phyloP scores from a whole-genome alignment of 2,329 filamentous ascomycete genomes.

The Kalaharituber pfeilii region DNA sequence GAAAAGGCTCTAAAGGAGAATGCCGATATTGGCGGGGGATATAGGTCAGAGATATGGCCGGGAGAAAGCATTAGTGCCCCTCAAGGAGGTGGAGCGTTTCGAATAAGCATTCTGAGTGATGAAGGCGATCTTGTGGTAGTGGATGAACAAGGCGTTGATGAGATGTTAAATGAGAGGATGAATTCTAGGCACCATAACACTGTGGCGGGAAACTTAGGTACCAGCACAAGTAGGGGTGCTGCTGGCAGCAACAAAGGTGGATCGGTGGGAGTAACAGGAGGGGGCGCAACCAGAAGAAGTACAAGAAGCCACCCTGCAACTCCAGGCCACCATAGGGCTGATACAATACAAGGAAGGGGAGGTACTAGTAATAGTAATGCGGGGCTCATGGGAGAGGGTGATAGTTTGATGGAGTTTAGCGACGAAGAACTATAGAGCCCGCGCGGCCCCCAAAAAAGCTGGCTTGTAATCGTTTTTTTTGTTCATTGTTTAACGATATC shows the following conservation, averaged over 20 bases:
- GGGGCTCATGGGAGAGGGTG: not conserved
- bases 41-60: not conserved
- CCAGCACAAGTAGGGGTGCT: not conserved
- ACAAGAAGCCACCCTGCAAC: not conserved
- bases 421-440: not conserved
- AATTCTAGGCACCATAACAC: not conserved
- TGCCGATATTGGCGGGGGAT: not conserved
- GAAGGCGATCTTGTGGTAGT: not conserved
- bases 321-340: not conserved
- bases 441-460: no score
- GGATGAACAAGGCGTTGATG: not conserved
- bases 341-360: not conserved
- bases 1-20: not conserved
- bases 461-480: no score
- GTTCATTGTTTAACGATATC: no score
- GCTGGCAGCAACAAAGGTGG: not conserved
- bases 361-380: not conserved
- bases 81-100: not conserved
- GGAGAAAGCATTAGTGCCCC: not conserved
- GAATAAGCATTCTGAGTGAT: not conserved
- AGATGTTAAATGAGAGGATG: not conserved
- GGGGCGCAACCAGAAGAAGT: not conserved
- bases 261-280: not conserved
- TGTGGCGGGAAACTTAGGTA: not conserved
- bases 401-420: constrained; percentile 1